These are phyloP conservation scores for Diaporthe aspalathi DNA, from an alignment of 2,329 filamentous ascomycete genomes.

Conservation along the genomic window DNA sequence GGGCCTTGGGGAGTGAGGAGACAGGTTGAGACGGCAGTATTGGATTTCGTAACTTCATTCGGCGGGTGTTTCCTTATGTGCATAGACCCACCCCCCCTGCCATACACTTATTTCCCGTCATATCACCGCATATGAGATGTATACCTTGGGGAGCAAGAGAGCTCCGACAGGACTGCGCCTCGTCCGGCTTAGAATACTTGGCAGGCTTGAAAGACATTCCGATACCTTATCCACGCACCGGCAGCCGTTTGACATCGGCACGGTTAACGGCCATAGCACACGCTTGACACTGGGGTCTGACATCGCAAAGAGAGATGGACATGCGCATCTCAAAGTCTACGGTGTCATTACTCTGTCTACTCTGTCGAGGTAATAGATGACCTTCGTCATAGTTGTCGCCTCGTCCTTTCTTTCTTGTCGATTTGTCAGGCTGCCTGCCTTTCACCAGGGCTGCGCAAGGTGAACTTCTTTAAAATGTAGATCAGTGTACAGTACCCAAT, in stretches of 20 bases:
- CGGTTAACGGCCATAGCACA: neutral
- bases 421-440: neutral
- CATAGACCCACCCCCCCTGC: conserved; percentile 3
- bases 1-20: neutral
- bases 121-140: conserved; percentile 6
- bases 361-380: neutral
- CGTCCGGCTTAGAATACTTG: neutral
- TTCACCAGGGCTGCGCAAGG: neutral
- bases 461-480: neutral
- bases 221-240: neutral
- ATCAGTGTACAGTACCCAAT: conserved; percentile 18
- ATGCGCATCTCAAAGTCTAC: neutral
- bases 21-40: neutral
- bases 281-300: neutral
- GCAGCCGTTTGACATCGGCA: neutral
- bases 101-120: conserved; percentile 3
- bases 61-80: conserved; percentile 5
- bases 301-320: neutral
- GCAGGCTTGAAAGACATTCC: neutral
- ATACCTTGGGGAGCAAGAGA: neutral
- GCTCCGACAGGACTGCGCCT: neutral
- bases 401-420: neutral
- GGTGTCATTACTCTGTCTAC: conserved; percentile 11
- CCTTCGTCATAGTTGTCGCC: neutral
- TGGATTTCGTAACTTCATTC: conserved; percentile 7